Conservation (phyloP, 2,329 filamentous ascomycete genomes). For the Pseudogymnoascus sp. region DNA sequence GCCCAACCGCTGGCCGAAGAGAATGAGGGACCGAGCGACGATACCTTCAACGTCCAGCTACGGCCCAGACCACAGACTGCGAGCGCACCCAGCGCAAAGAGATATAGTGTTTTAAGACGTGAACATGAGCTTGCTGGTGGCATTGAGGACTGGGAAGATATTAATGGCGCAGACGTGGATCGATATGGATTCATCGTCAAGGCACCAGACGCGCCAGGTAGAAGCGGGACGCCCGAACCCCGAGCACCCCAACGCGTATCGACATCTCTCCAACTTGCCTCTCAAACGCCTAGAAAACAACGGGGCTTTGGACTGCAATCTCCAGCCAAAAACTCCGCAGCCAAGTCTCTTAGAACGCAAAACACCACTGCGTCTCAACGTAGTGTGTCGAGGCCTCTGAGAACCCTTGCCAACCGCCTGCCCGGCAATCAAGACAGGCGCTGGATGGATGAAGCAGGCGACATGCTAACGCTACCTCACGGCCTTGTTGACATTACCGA, state of each 20-base stretch:
- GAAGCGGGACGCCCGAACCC: slow-evolving; percentile 27
- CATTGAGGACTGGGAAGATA: slow-evolving; percentile 59
- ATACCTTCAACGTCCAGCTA: slow-evolving; percentile 6
- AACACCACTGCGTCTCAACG: slow-evolving; percentile 25
- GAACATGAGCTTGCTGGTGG: slow-evolving; percentile 46
- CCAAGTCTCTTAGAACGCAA: slow-evolving; percentile 51
- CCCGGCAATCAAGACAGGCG: slow-evolving; percentile 53
- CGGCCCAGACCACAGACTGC: slow-evolving; percentile 19
- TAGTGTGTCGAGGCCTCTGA: slow-evolving; percentile 45
- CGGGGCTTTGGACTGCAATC: slow-evolving; percentile 29
- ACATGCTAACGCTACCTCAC: slow-evolving; percentile 54
- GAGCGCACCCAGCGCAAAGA: slow-evolving; percentile 21
- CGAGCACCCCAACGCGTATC: slow-evolving; percentile 26
- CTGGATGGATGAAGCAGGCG: slow-evolving; percentile 57
- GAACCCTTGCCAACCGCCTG: slow-evolving; percentile 50
- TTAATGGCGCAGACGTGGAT: slow-evolving; percentile 53
- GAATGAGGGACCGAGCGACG: not conserved
- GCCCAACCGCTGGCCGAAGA: not conserved
- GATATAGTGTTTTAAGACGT: slow-evolving; percentile 23
- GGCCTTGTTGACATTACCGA: slow-evolving; percentile 48
- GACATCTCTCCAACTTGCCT: slow-evolving; percentile 25
- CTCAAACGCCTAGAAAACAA: slow-evolving; percentile 24
- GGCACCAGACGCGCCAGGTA: slow-evolving; percentile 18
- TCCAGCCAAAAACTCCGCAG: slow-evolving; percentile 48
- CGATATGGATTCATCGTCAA: slow-evolving; percentile 58